Evolutionary conservation across 2,329 filamentous ascomycete species (phyloP), one percentile per base, ranked within the genome.

Genomic region (Ophiosphaerella narmari): DNA sequence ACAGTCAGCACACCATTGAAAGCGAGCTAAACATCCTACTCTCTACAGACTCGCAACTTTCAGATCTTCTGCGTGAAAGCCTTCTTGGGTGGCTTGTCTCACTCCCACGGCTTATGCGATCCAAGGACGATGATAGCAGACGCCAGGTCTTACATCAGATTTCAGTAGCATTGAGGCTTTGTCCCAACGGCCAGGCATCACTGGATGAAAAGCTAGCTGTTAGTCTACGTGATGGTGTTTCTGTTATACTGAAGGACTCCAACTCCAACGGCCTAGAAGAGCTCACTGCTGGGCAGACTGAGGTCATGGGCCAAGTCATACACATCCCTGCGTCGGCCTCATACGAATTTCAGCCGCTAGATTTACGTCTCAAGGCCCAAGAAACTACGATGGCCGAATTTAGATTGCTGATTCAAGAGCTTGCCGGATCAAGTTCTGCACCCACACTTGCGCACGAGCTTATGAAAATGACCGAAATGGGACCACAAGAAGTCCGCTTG

Each of bases 81-180:
- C 79, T 95, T 1, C 89, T 93, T 69, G 86, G 86, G 44, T 97
- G 92, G 91, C 82, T 92, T 21, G 84, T 85, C 2, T 87, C 90
- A 35, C 81, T 99, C 14, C 87, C 93, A 5, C 83, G 91, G 13
- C 74, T 90, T 12, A 92, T 97, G 85, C 90, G 93, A 68, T 84
- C 86, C 7, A 88, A 86, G 59, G 91, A 97, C 62, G 91, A 96
- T 60, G 80, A 80, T n/a, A 78, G 82, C 24, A 96, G 95, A 69
- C 81, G 85, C 54, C 81, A 82, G 47, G 85, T 87, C 2, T 82
- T 97, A 23, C 81, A 82, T 24, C 90, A 93, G 55, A 81, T 99
- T n/a, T 83, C 87, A 12, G 87, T 86, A 40, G 86, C 89, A 0
- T 86, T 90, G 44, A 79, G 83, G 26, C 71, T 93, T 7, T 76